A percentile compares a stretch with the other conserved stretches of the same genome.
These are phyloP conservation scores for Saccharomycopsis fermentans DNA, from an alignment of 805 yeast species.

Conservation along the genomic window DNA sequence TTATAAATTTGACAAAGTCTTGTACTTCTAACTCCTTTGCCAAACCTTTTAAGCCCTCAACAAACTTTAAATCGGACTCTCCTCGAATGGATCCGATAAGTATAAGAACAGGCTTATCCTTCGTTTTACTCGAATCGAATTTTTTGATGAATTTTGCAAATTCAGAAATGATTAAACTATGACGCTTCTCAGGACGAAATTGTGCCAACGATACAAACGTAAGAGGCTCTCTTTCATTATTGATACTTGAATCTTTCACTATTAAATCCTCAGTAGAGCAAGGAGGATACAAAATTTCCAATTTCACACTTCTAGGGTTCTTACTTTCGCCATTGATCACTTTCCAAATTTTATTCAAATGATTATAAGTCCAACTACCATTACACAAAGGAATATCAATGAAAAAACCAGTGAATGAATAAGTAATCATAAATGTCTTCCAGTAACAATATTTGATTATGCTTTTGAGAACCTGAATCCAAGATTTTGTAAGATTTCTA, in stretches of 20 bases:
- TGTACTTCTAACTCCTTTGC: conserved; percentile 37
- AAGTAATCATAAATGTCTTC: conserved; percentile 52
- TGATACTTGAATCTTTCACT: conserved; percentile 7
- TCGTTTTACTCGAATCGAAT: conserved; percentile 8
- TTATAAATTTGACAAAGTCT: conserved; percentile 40
- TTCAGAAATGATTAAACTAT: conserved; percentile 54
- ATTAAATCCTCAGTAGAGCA: conserved; percentile 59
- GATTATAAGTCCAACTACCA: conserved; percentile 87
- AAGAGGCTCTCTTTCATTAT: conserved; percentile 26
- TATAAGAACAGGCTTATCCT: conserved; percentile 40
- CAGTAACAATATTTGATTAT: conserved; percentile 55
- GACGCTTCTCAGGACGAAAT: conserved; percentile 92
- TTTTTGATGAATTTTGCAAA: conserved; percentile 43
- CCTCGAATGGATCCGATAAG: conserved; percentile 82
- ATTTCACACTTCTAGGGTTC: conserved; percentile 24
- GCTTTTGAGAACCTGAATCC: conserved; percentile 16
- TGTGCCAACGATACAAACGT: conserved; percentile 68
- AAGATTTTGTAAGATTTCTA: conserved; percentile 14
- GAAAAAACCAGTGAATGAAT: conserved; percentile 56
- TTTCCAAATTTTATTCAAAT: conserved; percentile 58
- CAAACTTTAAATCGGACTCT: conserved; percentile 49
- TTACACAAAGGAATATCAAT: conserved; percentile 63
- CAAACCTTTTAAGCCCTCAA: conserved; percentile 36
- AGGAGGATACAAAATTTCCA: conserved; percentile 71
- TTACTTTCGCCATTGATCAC: conserved; percentile 23